These are phyloP conservation scores for Sporobolomyces pararoseus DNA, from an alignment of 768 basidiomycete genomes.

Conservation along the genomic window DNA sequence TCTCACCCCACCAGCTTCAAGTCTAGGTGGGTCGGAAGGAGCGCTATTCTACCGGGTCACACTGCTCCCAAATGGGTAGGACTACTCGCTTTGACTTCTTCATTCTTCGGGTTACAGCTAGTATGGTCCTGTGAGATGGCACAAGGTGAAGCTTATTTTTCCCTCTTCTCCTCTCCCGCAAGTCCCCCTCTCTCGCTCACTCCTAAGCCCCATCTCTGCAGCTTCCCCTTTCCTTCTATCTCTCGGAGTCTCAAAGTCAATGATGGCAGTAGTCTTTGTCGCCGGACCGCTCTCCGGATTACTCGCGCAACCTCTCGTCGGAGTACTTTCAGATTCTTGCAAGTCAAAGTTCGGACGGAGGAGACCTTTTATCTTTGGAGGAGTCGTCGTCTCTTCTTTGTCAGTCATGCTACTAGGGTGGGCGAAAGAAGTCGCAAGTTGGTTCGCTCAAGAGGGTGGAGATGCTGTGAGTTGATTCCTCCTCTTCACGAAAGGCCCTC, in stretches of 20 bases:
- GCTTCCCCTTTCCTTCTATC: constrained; percentile 82
- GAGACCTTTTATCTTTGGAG: constrained; percentile 76
- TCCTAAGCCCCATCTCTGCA: constrained; percentile 43
- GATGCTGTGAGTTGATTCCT: neutral
- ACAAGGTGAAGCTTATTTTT: constrained; percentile 56
- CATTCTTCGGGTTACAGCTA: constrained; percentile 76
- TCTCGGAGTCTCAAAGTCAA: constrained; percentile 77
- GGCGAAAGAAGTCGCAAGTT: constrained; percentile 63
- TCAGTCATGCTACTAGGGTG: constrained; percentile 82
- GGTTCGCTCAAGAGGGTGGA: constrained; percentile 46
- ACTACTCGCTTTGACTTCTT: constrained; percentile 68
- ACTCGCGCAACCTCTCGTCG: constrained; percentile 74
- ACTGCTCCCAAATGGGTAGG: constrained; percentile 65
- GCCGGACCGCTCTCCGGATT: constrained; percentile 88
- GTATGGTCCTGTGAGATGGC: constrained; percentile 96
- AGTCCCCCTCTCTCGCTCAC: too few relatives aligned
- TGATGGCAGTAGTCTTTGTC: constrained; percentile 84
- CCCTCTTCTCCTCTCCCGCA: neutral
- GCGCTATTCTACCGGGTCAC: neutral
- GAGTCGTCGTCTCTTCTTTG: constrained; percentile 62
- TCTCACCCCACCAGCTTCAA: neutral
- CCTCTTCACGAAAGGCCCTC: too few relatives aligned
- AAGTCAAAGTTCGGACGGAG: constrained; percentile 78
- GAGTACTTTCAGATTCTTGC: constrained; percentile 74
- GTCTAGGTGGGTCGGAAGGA: constrained; percentile 29